Conservation (phyloP, 805 yeast genomes). For the Wickerhamomyces chambardii region DNA sequence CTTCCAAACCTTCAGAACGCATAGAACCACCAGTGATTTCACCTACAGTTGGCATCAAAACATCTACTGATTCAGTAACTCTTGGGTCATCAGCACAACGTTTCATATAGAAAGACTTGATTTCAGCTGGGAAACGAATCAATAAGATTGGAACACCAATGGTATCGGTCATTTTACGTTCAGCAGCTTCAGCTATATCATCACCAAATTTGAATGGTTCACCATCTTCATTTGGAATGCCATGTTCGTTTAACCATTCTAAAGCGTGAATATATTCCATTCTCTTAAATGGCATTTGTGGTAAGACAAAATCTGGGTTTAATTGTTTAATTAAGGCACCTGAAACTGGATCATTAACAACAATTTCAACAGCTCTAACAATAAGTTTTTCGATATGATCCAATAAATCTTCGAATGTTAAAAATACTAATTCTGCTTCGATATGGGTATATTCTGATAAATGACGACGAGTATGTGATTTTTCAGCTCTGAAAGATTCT, state of each 20-base stretch:
- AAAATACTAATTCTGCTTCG: conserved; percentile 88
- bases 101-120: conserved; percentile 97
- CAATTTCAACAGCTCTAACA: conserved; percentile 59
- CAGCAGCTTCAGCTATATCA: conserved; percentile 99
- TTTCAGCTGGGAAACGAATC: conserved; percentile 92
- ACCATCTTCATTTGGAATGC: conserved; percentile 90
- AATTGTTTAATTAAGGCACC: conserved; percentile 85
- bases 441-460: conserved; percentile 94
- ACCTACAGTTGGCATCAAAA: conserved; percentile 98
- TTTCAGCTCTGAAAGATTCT: conserved; percentile 98
- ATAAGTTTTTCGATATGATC: conserved; percentile 77
- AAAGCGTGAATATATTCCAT: conserved; percentile 87
- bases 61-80: conserved; percentile 97
- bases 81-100: conserved; percentile 83
- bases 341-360: conserved; percentile 83
- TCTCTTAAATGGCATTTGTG: conserved; percentile 81
- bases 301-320: conserved; percentile 86
- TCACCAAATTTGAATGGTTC: conserved; percentile 93
- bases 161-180: conserved; percentile 95
- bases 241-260: conserved; percentile 95
- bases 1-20: conserved; percentile 84
- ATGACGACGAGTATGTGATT: conserved; percentile 98
- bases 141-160: conserved; percentile 89
- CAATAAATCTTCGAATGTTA: conserved; percentile 80
- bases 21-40: conserved; percentile 98